Evolutionary conservation across 2,329 filamentous ascomycete genomes (phyloP), one percentile per base, ranked within the genome.

Genomic region (Neophaeococcomyces mojaviensis): DNA sequence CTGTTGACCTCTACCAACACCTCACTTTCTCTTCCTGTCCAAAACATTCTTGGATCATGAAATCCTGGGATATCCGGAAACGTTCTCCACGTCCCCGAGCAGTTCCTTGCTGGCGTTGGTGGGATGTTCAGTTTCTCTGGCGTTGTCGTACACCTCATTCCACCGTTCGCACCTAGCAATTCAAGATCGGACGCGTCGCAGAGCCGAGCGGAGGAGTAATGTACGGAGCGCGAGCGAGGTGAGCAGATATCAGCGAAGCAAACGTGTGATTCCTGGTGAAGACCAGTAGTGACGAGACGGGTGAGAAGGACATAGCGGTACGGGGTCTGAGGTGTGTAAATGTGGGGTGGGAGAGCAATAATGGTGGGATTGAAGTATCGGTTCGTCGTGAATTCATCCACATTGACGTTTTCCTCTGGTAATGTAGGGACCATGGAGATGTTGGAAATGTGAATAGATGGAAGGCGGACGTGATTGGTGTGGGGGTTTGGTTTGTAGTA

Each of bases 11-110:
- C 64, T 49, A 67, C 58, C 32, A 68, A 50, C 1, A 64, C 64
- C 47, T 67, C 65, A 1, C 65, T 65, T 28, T 28, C 10, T 46
- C 61, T 60, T 5, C 61, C 64, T 30, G 61, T 63, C 56, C 65
- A 68, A 40, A 68, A 66, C 18, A 66, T 53, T n/a, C 64, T 55
- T 4, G 65, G 65, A 52, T 68, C 65, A 49, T 68, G 65, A 47
- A 68, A 67, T 6, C 64, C 65, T n/a, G 64, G 59, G 34, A 68
- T 64, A 51, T 66, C 62, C 2, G 60, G 59, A 38, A 64, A 61
- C 1, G 55, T 50, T 30, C 54, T 54, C 47, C 61, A 64, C 15
- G 52, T 50, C 1, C 59, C 62, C 8, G 58, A 52, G 49, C 65
- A 67, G 30, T 55, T 56, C 43, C 64, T 58, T 12, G 64, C 61